Evolutionary conservation across 768 basidiomycete genomes (phyloP), one percentile per base, ranked within the genome.

Genomic region (Collybia mongolica): DNA sequence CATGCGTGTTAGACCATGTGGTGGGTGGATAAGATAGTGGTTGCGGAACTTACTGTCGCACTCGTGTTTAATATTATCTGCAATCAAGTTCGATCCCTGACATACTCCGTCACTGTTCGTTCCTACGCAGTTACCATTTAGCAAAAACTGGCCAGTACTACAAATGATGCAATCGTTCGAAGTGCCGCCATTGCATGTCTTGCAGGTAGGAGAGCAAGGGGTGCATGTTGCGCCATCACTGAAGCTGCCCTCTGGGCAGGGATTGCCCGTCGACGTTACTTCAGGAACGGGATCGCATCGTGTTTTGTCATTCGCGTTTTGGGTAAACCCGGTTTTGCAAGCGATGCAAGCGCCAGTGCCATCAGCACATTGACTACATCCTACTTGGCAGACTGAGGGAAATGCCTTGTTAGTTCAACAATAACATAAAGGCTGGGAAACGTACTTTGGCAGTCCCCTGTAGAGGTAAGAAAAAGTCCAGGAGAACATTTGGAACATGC

Each of bases 31-130:
- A 26, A 32, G 0, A n/a, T 14, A 15, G 18, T 15, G 48, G 37
- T 42, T 37, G 32, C 23, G 22, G 46, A 35, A 76, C 87, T 66
- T 60, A 92, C 91, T 80, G 60, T 94, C 90, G 61, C 93, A 95
- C 58, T 84, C 81, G n/a, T 78, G 71, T 69, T 93, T 94, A 62
- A 79, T 76, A 57, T 90, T 91, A 57, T 96, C 88, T 18, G 83
- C 90, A 29, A 94, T 79, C 54, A 89, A 70, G 40, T 73, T 79
- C 8, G 88, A 77, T 6, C 83, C 83, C 39, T 79, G 70, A 68
- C 93, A 96, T 7, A 90, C 80, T 2, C 93, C 93, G 53, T 80
- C 75, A 14, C 67, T 67, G 60, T 84, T 79, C 26, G 84, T 73
- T 41, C 74, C 65, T 15, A 93, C 88, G 62, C 93, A 94, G 39